Evolutionary conservation across 1,284 basidiomycete species (phyloP).

Genomic region (Porodaedalea pini): DNA sequence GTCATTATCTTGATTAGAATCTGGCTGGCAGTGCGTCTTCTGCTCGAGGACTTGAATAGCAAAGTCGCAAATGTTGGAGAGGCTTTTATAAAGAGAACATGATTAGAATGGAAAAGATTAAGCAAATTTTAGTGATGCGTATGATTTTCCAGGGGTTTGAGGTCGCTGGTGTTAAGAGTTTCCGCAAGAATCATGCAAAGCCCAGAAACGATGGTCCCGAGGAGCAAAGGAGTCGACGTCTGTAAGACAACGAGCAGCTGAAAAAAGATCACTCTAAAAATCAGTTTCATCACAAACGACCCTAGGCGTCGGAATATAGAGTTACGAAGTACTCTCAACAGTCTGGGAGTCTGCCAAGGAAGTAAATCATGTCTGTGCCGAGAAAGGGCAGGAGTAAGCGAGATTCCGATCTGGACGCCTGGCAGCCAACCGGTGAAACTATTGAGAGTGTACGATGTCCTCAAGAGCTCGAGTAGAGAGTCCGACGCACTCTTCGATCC

Average conservation of each 20-base stretch:
- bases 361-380: slow-evolving; percentile 77
- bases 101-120: slow-evolving; percentile 1
- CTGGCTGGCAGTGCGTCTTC: slow-evolving; percentile 93
- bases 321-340: slow-evolving; percentile 66
- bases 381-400: slow-evolving; percentile 73
- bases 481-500: slow-evolving; percentile 93
- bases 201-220: slow-evolving; percentile 81
- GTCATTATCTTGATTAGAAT: slow-evolving; percentile 89
- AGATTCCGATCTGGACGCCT: slow-evolving; percentile 55
- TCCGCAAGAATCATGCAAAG: slow-evolving; percentile 87
- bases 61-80: slow-evolving; percentile 78
- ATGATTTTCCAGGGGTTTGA: slow-evolving; percentile 76
- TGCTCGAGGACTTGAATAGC: slow-evolving; percentile 85
- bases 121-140: slow-evolving; percentile 34
- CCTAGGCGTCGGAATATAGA: slow-evolving; percentile 79
- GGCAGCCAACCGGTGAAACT: slow-evolving; percentile 80
- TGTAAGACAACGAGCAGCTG: slow-evolving; percentile 12
- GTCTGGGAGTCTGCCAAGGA: slow-evolving; percentile 25
- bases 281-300: slow-evolving; percentile 56
- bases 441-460: slow-evolving; percentile 90
- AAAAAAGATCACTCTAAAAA: slow-evolving; percentile 33
- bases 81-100: slow-evolving; percentile 45
- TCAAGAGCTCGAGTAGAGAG: slow-evolving; percentile 87
- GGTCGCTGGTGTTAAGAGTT: slow-evolving; percentile 88
- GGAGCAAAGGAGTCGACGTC: slow-evolving; percentile 26